phyloP scores from a whole-genome alignment of 106 monocot genomes.

The Platanthera zijinensis region DNA sequence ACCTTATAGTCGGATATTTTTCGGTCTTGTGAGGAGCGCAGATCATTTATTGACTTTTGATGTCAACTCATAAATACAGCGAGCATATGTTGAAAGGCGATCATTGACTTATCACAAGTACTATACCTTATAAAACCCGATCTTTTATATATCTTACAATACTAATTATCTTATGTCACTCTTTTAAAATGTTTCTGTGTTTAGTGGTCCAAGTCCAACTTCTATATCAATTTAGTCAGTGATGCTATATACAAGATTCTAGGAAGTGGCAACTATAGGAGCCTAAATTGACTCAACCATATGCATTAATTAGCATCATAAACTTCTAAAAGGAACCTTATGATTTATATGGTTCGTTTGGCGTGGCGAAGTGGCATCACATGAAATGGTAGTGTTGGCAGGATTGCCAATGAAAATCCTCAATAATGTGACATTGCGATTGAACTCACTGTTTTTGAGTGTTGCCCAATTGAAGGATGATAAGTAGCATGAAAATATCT shows the following conservation, averaged over 20 bases:
- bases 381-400: background rate
- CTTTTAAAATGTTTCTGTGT: background rate
- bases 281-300: background rate
- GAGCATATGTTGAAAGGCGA: background rate
- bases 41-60: background rate
- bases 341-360: background rate
- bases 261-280: background rate
- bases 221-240: background rate
- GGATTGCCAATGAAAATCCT: background rate
- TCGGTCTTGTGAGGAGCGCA: background rate
- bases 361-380: background rate
- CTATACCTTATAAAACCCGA: background rate
- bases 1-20: background rate
- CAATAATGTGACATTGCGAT: background rate
- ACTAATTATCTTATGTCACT: background rate
- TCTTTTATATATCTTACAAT: background rate
- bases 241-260: background rate
- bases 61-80: background rate
- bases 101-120: background rate
- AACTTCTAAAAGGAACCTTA: background rate
- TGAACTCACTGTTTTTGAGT: background rate
- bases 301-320: background rate
- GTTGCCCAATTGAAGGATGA: background rate
- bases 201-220: background rate
- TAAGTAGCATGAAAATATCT: background rate